Percentiles rank a stretch among this genome's conserved stretches.
Evolutionary conservation across 2,329 filamentous ascomycete species (phyloP).

Genomic region (Ophiocordyceps camponoti-saundersi): DNA sequence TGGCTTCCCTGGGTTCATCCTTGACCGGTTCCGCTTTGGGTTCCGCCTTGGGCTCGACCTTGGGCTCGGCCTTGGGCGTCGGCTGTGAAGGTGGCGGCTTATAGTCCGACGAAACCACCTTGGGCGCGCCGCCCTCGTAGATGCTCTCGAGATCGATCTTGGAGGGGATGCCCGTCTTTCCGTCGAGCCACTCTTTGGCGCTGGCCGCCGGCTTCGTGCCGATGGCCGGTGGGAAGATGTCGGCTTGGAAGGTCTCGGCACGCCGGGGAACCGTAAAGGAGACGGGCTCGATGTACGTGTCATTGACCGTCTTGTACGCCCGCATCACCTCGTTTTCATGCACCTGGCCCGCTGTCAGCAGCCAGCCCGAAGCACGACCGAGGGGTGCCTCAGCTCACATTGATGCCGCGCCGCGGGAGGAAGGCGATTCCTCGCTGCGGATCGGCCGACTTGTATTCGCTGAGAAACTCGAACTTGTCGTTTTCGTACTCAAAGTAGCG

Average conservation of each 20-base stretch:
- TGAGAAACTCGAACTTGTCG: conserved; percentile 95
- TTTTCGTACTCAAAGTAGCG: conserved; percentile 98
- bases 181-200: conserved; percentile 67
- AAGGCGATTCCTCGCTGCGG: conserved; percentile 92
- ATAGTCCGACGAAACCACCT: conserved; percentile 57
- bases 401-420: conserved; percentile 85
- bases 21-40: conserved; percentile 24
- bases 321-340: conserved; percentile 95
- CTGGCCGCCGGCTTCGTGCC: conserved; percentile 69
- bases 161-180: conserved; percentile 67
- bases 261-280: conserved; percentile 93
- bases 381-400: conserved; percentile 32
- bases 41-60: conserved; percentile 14
- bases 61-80: conserved; percentile 18
- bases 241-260: conserved; percentile 88
- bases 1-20: conserved; percentile 37
- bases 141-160: conserved; percentile 91
- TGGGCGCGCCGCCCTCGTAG: conserved; percentile 68
- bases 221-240: conserved; percentile 80
- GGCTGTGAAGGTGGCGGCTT: conserved; percentile 39
- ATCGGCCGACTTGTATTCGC: conserved; percentile 92
- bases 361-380: background rate
- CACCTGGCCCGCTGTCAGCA: conserved; percentile 29
- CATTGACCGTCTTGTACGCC: conserved; percentile 94
- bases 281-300: conserved; percentile 85